Base-by-base conservation (phyloP, 176 grass and related monocot species). In the Ensete ventricosum region DNA sequence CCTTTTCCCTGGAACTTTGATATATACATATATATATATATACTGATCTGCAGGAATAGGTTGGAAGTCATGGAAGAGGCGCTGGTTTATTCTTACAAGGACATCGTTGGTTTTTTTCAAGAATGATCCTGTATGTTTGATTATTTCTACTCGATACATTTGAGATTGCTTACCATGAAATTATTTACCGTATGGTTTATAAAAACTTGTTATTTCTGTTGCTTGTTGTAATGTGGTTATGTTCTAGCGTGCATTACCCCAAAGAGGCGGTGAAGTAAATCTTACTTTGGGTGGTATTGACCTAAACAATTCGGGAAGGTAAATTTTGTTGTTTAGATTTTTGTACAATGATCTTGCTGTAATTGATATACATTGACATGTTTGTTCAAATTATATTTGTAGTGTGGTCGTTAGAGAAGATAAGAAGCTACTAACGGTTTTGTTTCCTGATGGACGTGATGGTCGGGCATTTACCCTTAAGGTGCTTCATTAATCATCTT, bases 41-140 rank as follows among this genome's bases (percentile, higher is more conserved):
- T 55, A 26, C 14, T 80, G 34, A 43, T 81, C 70, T 85, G 65
- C 81, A 99, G 96, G 91, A 86, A 95, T 99, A 26, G 96, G 96
- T 78, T 99, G 96, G 96, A 99, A 99, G 83, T 95, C 88, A 78
- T 99, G 96, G 96, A 99, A 99, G 76, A 99, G 91, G 49, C 96
- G 96, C 60, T 99, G 96, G 96, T 99, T 99, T 72, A 95, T 99
- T 74, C 96, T 99, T 78, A 99, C 88, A 25, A 84, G 96, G 67
- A 89, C 96, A 51, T 99, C 96, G 14, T 70, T 99, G 71, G 87
- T 99, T 84, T 99, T 99, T 88, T 95, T 99, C 86, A 99, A 94
- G 82, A 99, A 81, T 72, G 96, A 99, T 62, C 96, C 96, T 84
- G 96, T 99, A 79, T 91, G 96, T 84, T 77, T 82, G 75, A 50